These are phyloP conservation scores for Trichopus zeylanicus DNA, from an alignment of 116 monocot species.

Conservation along the genomic window DNA sequence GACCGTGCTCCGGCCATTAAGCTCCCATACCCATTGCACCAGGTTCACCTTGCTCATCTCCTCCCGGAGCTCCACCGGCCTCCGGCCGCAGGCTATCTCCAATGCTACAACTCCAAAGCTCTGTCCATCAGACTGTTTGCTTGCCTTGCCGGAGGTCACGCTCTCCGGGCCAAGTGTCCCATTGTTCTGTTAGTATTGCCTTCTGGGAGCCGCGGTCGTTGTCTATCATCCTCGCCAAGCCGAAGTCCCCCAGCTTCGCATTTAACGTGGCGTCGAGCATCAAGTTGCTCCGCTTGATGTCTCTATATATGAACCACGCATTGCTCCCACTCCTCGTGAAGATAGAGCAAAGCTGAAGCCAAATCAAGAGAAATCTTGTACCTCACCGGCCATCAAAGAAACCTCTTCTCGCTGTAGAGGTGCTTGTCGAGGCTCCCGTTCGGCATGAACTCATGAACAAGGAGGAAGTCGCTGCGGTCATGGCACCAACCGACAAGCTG, in stretches of 20 bases:
- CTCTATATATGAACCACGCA: conserved; percentile 7
- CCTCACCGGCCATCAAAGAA: neutral
- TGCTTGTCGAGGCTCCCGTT: conserved; percentile 9
- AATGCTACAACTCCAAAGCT: conserved; percentile 4
- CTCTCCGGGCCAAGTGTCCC: conserved; percentile 6
- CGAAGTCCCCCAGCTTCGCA: conserved; percentile 3
- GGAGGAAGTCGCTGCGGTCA: neutral
- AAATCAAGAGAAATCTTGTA: conserved; percentile 1
- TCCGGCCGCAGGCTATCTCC: conserved; percentile 4
- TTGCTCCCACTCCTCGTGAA: conserved; percentile 6
- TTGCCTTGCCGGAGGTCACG: conserved; percentile 1
- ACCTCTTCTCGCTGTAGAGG: neutral
- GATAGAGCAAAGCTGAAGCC: conserved; percentile 4
- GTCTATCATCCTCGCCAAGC: conserved; percentile 4
- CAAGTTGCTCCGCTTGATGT: conserved; percentile 10
- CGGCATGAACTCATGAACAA: conserved; percentile 17
- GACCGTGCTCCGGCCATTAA: neutral
- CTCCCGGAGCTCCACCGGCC: neutral
- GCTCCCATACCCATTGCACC: conserved; percentile 8
- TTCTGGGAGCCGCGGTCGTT: conserved; percentile 3
- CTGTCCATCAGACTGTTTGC: conserved; percentile 3
- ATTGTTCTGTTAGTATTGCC: conserved; percentile 1
- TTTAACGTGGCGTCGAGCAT: conserved; percentile 5
- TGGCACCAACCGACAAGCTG: conserved; percentile 15
- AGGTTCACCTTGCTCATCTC: neutral